Evolutionary conservation across 306 rosid species (phyloP), one percentile per base, ranked within the genome.

Genomic region (Cicer pinnatifidum): DNA sequence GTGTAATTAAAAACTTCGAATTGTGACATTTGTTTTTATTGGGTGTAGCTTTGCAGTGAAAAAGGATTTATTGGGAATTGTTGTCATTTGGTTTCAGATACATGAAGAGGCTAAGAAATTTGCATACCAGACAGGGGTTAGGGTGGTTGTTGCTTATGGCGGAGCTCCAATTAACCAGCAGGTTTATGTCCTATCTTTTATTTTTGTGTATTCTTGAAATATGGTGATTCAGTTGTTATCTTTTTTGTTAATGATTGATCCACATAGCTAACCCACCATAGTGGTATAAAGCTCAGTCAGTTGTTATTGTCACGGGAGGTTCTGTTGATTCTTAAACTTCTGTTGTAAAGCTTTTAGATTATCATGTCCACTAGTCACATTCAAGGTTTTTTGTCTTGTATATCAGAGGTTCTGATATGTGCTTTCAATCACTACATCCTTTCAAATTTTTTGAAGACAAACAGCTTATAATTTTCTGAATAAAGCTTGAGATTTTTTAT

Each of bases 121-220:
- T 44, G 73, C 93, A 1, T 89, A 89, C 82, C 92, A 89, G 83
- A 89, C 92, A 1, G 91, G 93, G 83, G 97, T 90, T n/a, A 87
- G 94, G 73, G 97, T 89, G 64, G 97, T 92, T 47, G 97, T 92
- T 86, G 96, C 90, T 66, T 91, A 91, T 70, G 97, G 97, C 50
- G 97, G 97, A 73, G 92, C 96, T 64, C 96, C 97, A 64, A 87
- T 92, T 75, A 84, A 84, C 85, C 94, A 85, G 70, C 96, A 90
- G 96, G 96, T 92, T 78, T 73, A 3, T 51, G 35, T 47, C 35
- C 73, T 28, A 40, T 50, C 15, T 61, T 81, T 38, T 19, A 16
- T 17, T 23, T 77, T 47, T 52, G 23, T n/a, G 13, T 43, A 33
- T 11, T 35, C 41, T 20, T 63, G 12, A 1, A 40, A 41, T 6